Evolutionary conservation across 164 flowering plant species (phyloP), one percentile per base, ranked within the genome.

Genomic region (Stephania japonica): DNA sequence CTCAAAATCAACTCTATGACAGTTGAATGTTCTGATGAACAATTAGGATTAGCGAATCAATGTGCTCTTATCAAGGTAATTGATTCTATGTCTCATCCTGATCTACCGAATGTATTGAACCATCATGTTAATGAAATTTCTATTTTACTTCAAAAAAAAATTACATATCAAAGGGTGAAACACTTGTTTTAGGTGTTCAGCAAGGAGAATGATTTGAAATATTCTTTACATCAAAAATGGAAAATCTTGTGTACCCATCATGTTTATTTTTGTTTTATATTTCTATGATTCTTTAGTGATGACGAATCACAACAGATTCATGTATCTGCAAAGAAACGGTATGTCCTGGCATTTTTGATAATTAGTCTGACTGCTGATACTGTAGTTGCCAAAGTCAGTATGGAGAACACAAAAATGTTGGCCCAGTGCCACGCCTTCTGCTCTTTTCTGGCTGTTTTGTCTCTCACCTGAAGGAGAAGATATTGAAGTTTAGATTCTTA

Each of bases 371-470:
- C 76, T 11, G 88, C 85, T 27, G 88, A 73, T 24, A 73, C 63
- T 0, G 86, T 82, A 10, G 88, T 78, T 69, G 68, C 78, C 5
- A 78, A 75, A 0, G 83, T 77, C 7, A 86, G 68, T 7, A 81
- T 42, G 19, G 82, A 77, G 61, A 83, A 83, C 12, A 80, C n/a
- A 44, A 80, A 68, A 64, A 84, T 78, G 72, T 76, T 81, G 66
- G 79, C 73, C 86, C 86, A 83, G 41, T 83, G 87, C 89, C 89
- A 86, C 24, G 71, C 27, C 72, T 78, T 82, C 42, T 78, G 64
- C 70, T 68, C 75, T 18, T 32, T 47, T 47, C 76, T 78, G 19
- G 86, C 84, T 38, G 75, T 76, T 69, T 84, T 75, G 70, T 84
- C 84, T 75, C 82, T 84, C 42, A 82, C 77, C 88, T 32, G 10